phyloP scores from a whole-genome alignment of 495 filamentous ascomycete species.

The Podospora pseudopauciseta region DNA sequence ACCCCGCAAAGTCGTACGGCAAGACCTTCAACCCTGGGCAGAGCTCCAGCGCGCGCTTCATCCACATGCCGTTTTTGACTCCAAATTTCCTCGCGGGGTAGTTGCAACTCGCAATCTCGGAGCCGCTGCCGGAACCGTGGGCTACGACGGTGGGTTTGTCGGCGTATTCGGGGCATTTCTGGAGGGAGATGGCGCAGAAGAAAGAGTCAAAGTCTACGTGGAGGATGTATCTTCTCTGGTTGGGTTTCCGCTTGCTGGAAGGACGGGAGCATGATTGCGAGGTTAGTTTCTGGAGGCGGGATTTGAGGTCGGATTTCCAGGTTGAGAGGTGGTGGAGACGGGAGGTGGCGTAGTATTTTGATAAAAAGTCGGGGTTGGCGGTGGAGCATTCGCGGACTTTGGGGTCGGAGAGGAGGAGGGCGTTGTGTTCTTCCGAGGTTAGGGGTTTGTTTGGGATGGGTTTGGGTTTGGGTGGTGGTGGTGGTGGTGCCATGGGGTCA shows the following conservation, averaged over 20 bases:
- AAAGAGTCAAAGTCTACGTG: constrained; percentile 98
- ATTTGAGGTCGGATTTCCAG: constrained; percentile 92
- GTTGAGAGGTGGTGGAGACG: constrained; percentile 90
- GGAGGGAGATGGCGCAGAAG: constrained; percentile 90
- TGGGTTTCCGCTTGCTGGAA: constrained; percentile 27
- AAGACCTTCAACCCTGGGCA: constrained; percentile 83
- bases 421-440: constrained; percentile 91
- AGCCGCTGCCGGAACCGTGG: constrained; percentile 77
- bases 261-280: constrained; percentile 55
- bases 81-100: constrained; percentile 83
- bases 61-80: constrained; percentile 98
- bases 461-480: not conserved
- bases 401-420: constrained; percentile 73
- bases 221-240: constrained; percentile 71
- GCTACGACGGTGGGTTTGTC: constrained; percentile 88
- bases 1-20: constrained; percentile 89
- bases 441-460: constrained; percentile 37
- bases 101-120: constrained; percentile 96
- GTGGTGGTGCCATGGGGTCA: constrained; percentile 1
- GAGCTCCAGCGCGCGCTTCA: constrained; percentile 78
- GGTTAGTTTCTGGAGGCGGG: constrained; percentile 62
- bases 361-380: constrained; percentile 85
- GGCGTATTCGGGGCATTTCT: constrained; percentile 63
- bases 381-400: constrained; percentile 79
- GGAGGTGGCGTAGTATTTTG: constrained; percentile 91